Conservation (phyloP, 441 rosid species). For the Jatropha multifida region DNA sequence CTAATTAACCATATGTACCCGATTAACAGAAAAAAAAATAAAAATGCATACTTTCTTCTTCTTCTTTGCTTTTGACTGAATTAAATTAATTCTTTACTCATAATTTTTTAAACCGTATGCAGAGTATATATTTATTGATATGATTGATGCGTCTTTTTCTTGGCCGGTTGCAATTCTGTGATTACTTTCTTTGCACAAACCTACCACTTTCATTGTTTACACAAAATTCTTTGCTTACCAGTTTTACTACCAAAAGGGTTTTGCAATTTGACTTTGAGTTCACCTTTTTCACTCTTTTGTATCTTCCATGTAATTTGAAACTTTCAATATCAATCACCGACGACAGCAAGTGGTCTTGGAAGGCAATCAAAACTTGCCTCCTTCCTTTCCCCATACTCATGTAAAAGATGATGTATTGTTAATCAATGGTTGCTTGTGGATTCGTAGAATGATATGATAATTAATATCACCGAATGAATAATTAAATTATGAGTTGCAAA, state of each 20-base stretch:
- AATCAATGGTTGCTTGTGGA: slow-evolving; percentile 20
- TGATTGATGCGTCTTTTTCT: slow-evolving; percentile 8
- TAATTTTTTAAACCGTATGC: neutral
- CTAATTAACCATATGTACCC: neutral
- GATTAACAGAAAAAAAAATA: neutral
- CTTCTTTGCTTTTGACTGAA: neutral
- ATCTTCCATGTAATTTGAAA: neutral
- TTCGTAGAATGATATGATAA: slow-evolving; percentile 6
- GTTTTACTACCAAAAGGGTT: slow-evolving; percentile 34
- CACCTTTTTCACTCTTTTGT: slow-evolving; percentile 9
- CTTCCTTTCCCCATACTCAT: slow-evolving; percentile 34
- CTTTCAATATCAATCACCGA: neutral
- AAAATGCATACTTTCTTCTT: slow-evolving; percentile 15
- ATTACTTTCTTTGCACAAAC: slow-evolving; percentile 1
- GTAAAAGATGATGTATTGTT: slow-evolving; percentile 14
- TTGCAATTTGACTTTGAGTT: slow-evolving; percentile 36
- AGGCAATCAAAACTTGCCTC: slow-evolving; percentile 24
- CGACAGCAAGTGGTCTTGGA: slow-evolving; percentile 21
- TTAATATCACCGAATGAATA: neutral
- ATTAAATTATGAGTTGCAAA: too few species aligned
- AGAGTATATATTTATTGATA: too few species aligned
- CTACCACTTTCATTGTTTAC: slow-evolving; percentile 25
- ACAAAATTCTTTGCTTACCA: slow-evolving; percentile 15
- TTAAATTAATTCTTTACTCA: too few species aligned
- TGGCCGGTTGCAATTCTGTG: neutral